phyloP scores from a whole-genome alignment of 2,329 filamentous ascomycete species.

The Pyrenophora seminiperda region DNA sequence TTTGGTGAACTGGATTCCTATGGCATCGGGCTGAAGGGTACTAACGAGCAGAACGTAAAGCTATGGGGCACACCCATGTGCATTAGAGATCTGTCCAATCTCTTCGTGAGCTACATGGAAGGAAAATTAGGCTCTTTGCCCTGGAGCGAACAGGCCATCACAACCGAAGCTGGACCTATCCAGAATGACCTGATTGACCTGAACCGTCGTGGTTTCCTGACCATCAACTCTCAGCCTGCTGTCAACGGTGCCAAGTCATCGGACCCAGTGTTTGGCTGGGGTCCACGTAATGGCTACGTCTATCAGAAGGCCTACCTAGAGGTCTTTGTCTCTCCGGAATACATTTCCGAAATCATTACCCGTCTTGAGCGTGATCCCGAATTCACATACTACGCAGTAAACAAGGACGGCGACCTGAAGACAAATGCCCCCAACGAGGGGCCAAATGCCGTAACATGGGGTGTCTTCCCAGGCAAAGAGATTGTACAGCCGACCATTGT shows the following conservation, averaged over 20 bases:
- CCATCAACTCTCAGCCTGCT: constrained; percentile 96
- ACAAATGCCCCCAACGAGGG: constrained; percentile 85
- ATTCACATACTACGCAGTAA: constrained; percentile 93
- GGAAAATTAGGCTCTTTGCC: constrained; percentile 81
- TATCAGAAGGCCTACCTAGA: constrained; percentile 99
- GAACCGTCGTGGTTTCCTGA: constrained; percentile 85
- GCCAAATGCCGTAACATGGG: constrained; percentile 98
- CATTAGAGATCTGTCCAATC: constrained; percentile 76
- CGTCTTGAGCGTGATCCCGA: constrained; percentile 79
- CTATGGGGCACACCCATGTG: constrained; percentile 88
- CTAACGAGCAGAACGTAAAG: constrained; percentile 93
- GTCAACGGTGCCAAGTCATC: constrained; percentile 89
- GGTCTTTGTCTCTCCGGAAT: constrained; percentile 78
- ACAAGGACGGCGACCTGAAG: constrained; percentile 77
- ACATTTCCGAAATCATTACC: constrained; percentile 76
- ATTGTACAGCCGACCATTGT: constrained; percentile 99
- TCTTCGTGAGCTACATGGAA: constrained; percentile 85
- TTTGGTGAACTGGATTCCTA: constrained; percentile 96
- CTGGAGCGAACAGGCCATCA: constrained; percentile 91
- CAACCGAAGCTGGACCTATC: constrained; percentile 79
- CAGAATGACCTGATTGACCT: constrained; percentile 76
- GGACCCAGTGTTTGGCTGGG: constrained; percentile 89
- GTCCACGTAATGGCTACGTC: constrained; percentile 91
- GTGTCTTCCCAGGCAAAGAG: constrained; percentile 97
- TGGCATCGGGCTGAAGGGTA: constrained; percentile 89